Percentiles rank a stretch among this genome's conserved stretches.
phyloP scores from a whole-genome alignment of 441 rosid species.

The Populus trichocarpa region DNA sequence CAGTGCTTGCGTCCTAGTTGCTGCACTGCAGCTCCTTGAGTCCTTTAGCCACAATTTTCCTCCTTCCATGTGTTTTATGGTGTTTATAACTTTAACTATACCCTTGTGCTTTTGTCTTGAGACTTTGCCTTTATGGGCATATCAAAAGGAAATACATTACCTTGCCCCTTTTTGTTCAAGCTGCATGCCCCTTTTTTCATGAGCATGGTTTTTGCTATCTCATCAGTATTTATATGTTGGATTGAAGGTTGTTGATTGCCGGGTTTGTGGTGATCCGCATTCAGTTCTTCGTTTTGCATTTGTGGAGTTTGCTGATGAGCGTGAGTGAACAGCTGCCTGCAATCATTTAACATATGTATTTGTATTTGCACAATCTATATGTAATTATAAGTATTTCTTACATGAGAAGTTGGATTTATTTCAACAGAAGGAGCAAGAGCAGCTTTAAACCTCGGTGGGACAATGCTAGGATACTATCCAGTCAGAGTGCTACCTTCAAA shows the following conservation, averaged over 20 bases:
- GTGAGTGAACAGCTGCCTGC: constrained; percentile 34
- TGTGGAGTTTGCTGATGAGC: constrained; percentile 90
- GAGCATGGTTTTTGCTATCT: constrained; percentile 1
- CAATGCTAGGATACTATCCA: constrained; percentile 88
- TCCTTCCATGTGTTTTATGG: not conserved
- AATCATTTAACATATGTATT: not conserved
- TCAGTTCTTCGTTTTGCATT: constrained; percentile 97
- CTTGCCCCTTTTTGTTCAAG: not conserved
- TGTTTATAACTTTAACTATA: not conserved
- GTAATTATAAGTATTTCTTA: constrained; percentile 4
- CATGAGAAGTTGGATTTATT: constrained; percentile 11
- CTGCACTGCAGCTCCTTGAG: not conserved
- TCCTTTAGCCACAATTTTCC: not conserved
- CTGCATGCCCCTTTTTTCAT: not conserved
- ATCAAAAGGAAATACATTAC: not conserved
- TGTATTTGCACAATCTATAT: not conserved
- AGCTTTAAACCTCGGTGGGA: constrained; percentile 77
- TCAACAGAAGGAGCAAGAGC: constrained; percentile 66
- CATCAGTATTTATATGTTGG: constrained; percentile 13
- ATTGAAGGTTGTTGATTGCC: constrained; percentile 90
- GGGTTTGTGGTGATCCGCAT: constrained; percentile 96
- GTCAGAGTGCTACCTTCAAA: constrained; percentile 88
- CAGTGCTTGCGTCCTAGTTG: not conserved
- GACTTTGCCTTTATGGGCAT: not conserved
- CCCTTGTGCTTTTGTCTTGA: not conserved